Evolutionary conservation across 805 yeast species (phyloP).

Genomic region (Tetrapisispora phaffii): DNA sequence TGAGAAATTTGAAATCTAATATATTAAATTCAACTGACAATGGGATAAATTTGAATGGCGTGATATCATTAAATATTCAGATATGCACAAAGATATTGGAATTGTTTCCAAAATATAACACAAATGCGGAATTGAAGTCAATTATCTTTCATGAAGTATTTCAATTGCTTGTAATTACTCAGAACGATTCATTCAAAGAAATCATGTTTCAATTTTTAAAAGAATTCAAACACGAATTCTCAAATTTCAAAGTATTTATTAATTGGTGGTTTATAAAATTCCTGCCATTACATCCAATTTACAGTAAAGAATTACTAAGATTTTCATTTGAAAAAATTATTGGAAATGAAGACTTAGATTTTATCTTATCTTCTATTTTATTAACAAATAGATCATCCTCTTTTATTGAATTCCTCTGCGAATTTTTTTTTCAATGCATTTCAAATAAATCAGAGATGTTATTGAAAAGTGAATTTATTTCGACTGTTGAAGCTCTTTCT

Average conservation of each 20-base stretch:
- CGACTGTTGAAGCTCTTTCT: conserved; percentile 50
- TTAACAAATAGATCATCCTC: not conserved
- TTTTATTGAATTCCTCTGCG: conserved; percentile 46
- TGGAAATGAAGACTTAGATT: conserved; percentile 45
- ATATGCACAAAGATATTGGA: not conserved
- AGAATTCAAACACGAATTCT: conserved; percentile 71
- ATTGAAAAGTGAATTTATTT: conserved; percentile 70
- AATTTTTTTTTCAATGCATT: conserved; percentile 60
- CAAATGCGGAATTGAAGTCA: conserved; percentile 27
- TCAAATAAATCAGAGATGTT: conserved; percentile 32
- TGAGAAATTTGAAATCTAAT: not conserved
- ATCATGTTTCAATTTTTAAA: conserved; percentile 70
- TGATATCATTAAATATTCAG: not conserved
- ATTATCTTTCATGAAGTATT: conserved; percentile 64
- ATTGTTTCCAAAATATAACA: not conserved
- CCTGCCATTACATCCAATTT: conserved; percentile 46
- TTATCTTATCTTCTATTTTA: not conserved
- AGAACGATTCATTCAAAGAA: conserved; percentile 56
- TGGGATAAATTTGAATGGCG: not conserved
- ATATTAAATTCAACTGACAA: not conserved
- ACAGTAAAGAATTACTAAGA: conserved; percentile 38
- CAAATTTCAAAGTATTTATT: conserved; percentile 82
- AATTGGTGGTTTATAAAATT: conserved; percentile 88
- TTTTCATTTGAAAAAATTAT: conserved; percentile 65
- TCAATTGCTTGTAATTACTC: conserved; percentile 61